Base-by-base conservation (phyloP, 2,329 filamentous ascomycete genomes). In the Penicillium sp. region DNA sequence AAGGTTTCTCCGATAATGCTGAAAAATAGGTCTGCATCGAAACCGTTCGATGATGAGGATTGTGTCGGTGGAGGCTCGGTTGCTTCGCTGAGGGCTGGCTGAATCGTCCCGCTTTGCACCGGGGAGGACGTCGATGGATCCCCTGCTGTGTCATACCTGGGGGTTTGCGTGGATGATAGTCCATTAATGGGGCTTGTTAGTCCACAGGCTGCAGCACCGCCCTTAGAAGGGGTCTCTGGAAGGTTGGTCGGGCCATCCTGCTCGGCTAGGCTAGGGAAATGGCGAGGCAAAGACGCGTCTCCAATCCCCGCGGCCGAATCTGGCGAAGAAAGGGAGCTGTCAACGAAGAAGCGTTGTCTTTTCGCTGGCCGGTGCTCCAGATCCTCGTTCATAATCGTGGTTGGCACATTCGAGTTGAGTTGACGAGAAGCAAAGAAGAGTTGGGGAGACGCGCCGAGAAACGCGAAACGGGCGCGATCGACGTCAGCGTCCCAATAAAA, bases 261-360 rank as follows among this genome's bases (percentile, higher is more conserved):
- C 33, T 37, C 54, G 19, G 54, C 47, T 8, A 50, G 35, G 1
- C 38, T 33, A 12, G 54, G 63, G 44, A 45, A 60, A 45, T 35
- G 51, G 30, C 54, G 63, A 13, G 58, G 50, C 44, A 51, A 37
- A 9, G 68, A 64, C 63, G 67, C 68, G 68, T 74, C 66, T 28
- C 61, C 38, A 56, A 22, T 56, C 15, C 58, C 58, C 28, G 45
- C 45, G 44, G 57, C 40, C 19, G 61, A 74, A 66, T 47, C 68
- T 53, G 51, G 62, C 70, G 10, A 70, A 59, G 60, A 60, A 38
- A 62, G 65, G 53, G 69, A 68, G 30, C 84, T 82, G 49, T 88
- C 85, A 17, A 82, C 79, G 67, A 89, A 89, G 76, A 89, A 89
- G 30, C 87, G 84, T 63, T 85, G 81, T 75, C 87, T 88, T 76